A percentile compares a stretch with the other conserved stretches of the same genome.
These are phyloP conservation scores for Boletellus sp. DNA, from an alignment of 768 basidiomycete species.

Conservation along the genomic window DNA sequence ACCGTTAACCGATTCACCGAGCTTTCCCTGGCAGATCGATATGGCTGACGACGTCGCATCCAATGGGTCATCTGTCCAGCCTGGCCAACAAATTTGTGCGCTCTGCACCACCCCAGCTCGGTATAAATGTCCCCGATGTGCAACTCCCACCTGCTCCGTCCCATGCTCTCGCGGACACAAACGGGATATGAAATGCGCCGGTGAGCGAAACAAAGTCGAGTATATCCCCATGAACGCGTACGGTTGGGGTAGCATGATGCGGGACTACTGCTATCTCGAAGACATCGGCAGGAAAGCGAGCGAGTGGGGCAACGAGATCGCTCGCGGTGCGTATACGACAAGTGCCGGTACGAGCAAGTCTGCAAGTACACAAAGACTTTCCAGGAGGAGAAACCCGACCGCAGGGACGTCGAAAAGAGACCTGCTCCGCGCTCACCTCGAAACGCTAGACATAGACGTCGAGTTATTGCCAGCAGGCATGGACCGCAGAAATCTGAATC, in stretches of 20 bases:
- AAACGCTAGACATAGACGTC: conserved; percentile 64
- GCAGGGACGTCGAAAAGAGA: conserved; percentile 54
- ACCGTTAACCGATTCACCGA: neutral
- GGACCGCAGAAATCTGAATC: conserved; percentile 72
- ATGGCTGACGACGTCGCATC: conserved; percentile 6
- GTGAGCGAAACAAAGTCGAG: conserved; percentile 65
- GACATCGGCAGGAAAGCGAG: conserved; percentile 72
- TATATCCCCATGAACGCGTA: conserved; percentile 84
- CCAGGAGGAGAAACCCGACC: conserved; percentile 29
- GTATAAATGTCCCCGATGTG: conserved; percentile 81
- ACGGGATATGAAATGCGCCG: conserved; percentile 54
- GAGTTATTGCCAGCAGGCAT: conserved; percentile 79
- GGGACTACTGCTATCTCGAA: conserved; percentile 85
- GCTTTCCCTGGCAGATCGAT: neutral
- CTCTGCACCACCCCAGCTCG: conserved; percentile 51
- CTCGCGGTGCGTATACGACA: conserved; percentile 50
- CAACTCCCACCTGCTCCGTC: conserved; percentile 67
- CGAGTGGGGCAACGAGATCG: conserved; percentile 71
- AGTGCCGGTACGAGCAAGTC: conserved; percentile 18
- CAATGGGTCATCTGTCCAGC: conserved; percentile 13
- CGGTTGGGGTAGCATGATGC: conserved; percentile 83
- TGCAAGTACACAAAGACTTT: conserved; percentile 14
- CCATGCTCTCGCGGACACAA: conserved; percentile 72
- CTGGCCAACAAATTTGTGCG: conserved; percentile 38
- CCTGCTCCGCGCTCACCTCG: conserved; percentile 63